Percentiles rank a stretch among this genome's conserved stretches.
Evolutionary conservation across 306 rosid genomes (phyloP).

Genomic region (Malus fusca): DNA sequence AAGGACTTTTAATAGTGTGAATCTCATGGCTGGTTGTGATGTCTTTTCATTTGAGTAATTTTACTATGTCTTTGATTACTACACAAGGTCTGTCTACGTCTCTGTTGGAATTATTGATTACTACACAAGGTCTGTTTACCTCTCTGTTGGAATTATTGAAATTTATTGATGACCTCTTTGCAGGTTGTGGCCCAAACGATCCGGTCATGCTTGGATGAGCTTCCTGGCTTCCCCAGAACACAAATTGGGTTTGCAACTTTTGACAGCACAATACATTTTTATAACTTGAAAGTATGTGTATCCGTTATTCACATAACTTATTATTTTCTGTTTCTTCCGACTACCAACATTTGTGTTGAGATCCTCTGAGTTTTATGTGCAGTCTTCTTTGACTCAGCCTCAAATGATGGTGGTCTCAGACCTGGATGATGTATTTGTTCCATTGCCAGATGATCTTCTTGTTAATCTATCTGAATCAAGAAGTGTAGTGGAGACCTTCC

Average conservation of each 20-base stretch:
- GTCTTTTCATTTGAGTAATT: neutral
- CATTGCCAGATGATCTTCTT: slow-evolving; percentile 98
- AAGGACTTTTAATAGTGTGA: neutral
- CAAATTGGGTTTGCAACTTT: slow-evolving; percentile 98
- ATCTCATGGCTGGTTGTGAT: neutral
- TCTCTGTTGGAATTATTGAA: slow-evolving; percentile 8
- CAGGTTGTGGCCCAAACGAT: slow-evolving; percentile 94
- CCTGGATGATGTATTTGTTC: slow-evolving; percentile 89
- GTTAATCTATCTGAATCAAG: slow-evolving; percentile 97
- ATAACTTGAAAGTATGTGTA: slow-evolving; percentile 77
- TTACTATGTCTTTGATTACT: neutral
- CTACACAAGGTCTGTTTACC: neutral
- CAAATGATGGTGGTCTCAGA: slow-evolving; percentile 99
- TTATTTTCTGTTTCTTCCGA: neutral
- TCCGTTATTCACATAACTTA: slow-evolving; percentile 2
- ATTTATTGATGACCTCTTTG: slow-evolving; percentile 16
- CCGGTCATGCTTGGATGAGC: slow-evolving; percentile 84
- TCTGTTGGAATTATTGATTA: slow-evolving; percentile 7
- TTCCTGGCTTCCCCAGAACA: slow-evolving; percentile 93
- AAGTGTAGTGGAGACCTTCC: slow-evolving; percentile 85
- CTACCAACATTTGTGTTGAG: slow-evolving; percentile 10
- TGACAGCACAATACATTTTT: slow-evolving; percentile 95
- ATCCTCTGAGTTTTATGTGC: slow-evolving; percentile 28
- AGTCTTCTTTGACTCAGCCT: slow-evolving; percentile 94
- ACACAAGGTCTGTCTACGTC: neutral